Evolutionary conservation across 1,284 basidiomycete species (phyloP).

Genomic region (Sphaerobolus stellatus): DNA sequence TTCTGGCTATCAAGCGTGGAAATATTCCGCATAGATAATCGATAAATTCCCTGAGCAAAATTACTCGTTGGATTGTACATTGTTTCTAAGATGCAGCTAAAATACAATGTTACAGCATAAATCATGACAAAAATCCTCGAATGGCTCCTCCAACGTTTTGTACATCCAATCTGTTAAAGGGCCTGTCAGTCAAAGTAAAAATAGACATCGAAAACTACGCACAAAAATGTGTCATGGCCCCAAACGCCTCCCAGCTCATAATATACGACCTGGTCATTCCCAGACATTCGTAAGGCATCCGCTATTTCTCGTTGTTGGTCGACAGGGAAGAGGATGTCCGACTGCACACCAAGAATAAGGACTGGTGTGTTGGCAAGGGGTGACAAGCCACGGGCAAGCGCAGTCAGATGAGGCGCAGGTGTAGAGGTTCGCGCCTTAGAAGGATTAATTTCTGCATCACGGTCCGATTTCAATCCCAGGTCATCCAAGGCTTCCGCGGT

Average conservation of each 20-base stretch:
- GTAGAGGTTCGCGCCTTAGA: conserved; percentile 64
- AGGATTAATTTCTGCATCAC: conserved; percentile 25
- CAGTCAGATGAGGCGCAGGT: conserved; percentile 74
- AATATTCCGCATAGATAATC: too few relatives aligned
- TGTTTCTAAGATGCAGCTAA: neutral
- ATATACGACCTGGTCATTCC: conserved; percentile 87
- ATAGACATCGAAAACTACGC: conserved; percentile 28
- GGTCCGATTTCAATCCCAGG: conserved; percentile 47
- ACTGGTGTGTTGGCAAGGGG: conserved; percentile 79
- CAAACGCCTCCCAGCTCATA: conserved; percentile 98
- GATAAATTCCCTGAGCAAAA: neutral
- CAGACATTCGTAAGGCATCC: conserved; percentile 87
- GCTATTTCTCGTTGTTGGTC: conserved; percentile 96
- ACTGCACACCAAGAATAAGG: conserved; percentile 93
- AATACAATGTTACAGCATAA: neutral
- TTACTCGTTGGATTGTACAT: neutral
- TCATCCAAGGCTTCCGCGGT: conserved; percentile 74
- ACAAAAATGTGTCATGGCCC: conserved; percentile 97
- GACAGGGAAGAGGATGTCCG: conserved; percentile 95
- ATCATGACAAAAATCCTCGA: conserved; percentile 65
- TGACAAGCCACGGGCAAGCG: conserved; percentile 79
- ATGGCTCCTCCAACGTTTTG: conserved; percentile 79
- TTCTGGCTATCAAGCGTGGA: conserved; percentile 4
- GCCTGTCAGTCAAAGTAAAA: too few relatives aligned
- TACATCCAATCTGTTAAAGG: conserved; percentile 56